Conservation (phyloP, 306 rosid species). For the Lithocarpus polystachyus region DNA sequence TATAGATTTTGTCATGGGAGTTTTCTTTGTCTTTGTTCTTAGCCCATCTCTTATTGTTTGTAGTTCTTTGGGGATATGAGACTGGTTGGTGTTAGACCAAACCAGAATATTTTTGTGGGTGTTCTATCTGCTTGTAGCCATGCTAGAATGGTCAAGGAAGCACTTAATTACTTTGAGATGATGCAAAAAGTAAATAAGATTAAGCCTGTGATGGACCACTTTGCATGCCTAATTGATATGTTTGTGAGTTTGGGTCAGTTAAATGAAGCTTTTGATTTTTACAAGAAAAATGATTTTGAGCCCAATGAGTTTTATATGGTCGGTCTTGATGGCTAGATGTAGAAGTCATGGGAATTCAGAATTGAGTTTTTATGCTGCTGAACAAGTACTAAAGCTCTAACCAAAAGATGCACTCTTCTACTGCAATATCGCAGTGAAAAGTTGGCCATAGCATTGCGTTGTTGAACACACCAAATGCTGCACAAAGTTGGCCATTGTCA, state of each 20-base stretch:
- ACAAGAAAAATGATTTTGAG: slow-evolving; percentile 58
- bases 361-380: slow-evolving; percentile 65
- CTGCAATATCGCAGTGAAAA: slow-evolving; percentile 67
- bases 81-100: slow-evolving; percentile 66
- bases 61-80: slow-evolving; percentile 82
- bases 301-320: slow-evolving; percentile 73
- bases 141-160: slow-evolving; percentile 72
- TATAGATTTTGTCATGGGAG: too few species aligned
- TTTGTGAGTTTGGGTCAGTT: slow-evolving; percentile 60
- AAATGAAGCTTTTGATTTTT: slow-evolving; percentile 69
- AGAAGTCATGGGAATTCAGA: slow-evolving; percentile 61
- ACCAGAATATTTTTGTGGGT: slow-evolving; percentile 77
- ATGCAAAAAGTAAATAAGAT: slow-evolving; percentile 74
- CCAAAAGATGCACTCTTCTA: slow-evolving; percentile 53
- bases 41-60: neutral
- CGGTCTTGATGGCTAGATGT: slow-evolving; percentile 66
- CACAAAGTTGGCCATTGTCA: neutral
- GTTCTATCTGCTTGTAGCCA: slow-evolving; percentile 80
- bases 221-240: slow-evolving; percentile 71
- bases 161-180: slow-evolving; percentile 60
- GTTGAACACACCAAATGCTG: slow-evolving; percentile 50
- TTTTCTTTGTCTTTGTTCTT: too few species aligned
- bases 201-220: slow-evolving; percentile 88
- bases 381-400: slow-evolving; percentile 62
- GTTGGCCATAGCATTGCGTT: slow-evolving; percentile 71